These are phyloP conservation scores for Ophiostoma angusticollis DNA, from an alignment of 2,329 filamentous ascomycete genomes.

Conservation along the genomic window DNA sequence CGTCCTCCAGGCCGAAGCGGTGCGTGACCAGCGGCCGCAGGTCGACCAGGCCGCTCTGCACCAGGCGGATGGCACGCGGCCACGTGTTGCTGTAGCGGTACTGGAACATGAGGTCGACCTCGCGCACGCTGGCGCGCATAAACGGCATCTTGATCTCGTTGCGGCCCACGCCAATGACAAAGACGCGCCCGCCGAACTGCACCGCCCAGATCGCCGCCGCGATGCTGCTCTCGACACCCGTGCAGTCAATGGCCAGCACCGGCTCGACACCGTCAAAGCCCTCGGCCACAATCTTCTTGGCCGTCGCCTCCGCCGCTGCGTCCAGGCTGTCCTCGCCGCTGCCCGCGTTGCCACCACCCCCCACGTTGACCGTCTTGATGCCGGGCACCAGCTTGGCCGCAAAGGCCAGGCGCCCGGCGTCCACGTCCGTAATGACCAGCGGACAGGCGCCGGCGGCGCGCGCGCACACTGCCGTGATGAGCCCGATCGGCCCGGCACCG, in stretches of 20 bases:
- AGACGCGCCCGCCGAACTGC: slow-evolving; percentile 94
- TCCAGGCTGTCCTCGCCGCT: slow-evolving; percentile 21
- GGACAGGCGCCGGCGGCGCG: slow-evolving; percentile 80
- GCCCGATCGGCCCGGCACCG: slow-evolving; percentile 85
- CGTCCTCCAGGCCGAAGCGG: slow-evolving; percentile 73
- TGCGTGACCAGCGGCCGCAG: slow-evolving; percentile 77
- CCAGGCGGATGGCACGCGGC: slow-evolving; percentile 80
- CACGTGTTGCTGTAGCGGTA: slow-evolving; percentile 95
- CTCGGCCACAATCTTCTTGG: slow-evolving; percentile 49
- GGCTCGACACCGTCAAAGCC: slow-evolving; percentile 71
- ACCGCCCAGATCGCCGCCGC: slow-evolving; percentile 74
- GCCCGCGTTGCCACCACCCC: slow-evolving; percentile 17
- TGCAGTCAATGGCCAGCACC: slow-evolving; percentile 77
- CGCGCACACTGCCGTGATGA: slow-evolving; percentile 76
- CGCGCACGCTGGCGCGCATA: slow-evolving; percentile 79
- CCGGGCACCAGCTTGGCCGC: slow-evolving; percentile 72
- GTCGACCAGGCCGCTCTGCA: slow-evolving; percentile 74
- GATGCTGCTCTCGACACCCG: slow-evolving; percentile 84
- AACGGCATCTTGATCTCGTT: slow-evolving; percentile 94
- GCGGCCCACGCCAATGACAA: slow-evolving; percentile 89
- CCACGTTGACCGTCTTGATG: slow-evolving; percentile 69
- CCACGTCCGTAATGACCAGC: slow-evolving; percentile 89
- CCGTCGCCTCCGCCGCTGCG: slow-evolving; percentile 56
- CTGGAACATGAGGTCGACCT: slow-evolving; percentile 92
- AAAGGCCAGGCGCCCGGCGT: slow-evolving; percentile 71